Base-by-base conservation (phyloP, 139 green algal genomes). In the Ulvella scutata region DNA sequence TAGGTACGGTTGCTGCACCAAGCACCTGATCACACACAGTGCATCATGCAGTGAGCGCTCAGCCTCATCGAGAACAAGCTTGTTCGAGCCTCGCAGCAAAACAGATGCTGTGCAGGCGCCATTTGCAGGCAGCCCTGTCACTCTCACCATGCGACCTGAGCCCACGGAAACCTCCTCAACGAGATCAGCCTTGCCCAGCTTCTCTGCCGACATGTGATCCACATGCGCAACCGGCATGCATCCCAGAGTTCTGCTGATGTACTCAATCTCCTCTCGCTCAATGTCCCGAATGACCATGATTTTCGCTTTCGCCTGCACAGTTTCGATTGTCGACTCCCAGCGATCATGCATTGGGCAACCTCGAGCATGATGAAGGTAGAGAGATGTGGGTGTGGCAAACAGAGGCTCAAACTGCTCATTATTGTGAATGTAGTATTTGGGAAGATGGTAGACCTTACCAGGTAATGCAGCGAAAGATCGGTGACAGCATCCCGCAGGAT, bases 221-320 rank as follows among this genome's bases (percentile, higher is more conserved):
- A 96, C 83, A 77, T 99, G 94, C 2, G 95, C 87, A 39, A 99
- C 94, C 61, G 95, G 95, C 77, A 96, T 84, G 85, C 90, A 98
- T 84, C 88, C 81, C 61, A 98, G 83, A n/a, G 92, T 96, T 80
- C 97, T 97, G 87, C 79, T 89, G 79, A 99, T 95, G 87, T 98
- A 98, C 82, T 98, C 95, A 37, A 99, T 96, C 76, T 99, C 93
- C n/a, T 96, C 90, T 4, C 95, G 86, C 87, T 99, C 95, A 43
- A 99, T 88, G 79, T 99, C 93, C 26, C 88, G 87, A 2, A 99
- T 85, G 43, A 99, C 95, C 87, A 99, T 91, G 85, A 99, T 99
- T 88, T 99, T 99, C 28, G 95, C 95, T 85, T 97, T 96, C 75
- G 90, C 90, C 86, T 92, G 86, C 0, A 35, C 21, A n/a, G n/a